phyloP scores from a whole-genome alignment of 768 basidiomycete genomes.

The Psilocybe tampanensis region DNA sequence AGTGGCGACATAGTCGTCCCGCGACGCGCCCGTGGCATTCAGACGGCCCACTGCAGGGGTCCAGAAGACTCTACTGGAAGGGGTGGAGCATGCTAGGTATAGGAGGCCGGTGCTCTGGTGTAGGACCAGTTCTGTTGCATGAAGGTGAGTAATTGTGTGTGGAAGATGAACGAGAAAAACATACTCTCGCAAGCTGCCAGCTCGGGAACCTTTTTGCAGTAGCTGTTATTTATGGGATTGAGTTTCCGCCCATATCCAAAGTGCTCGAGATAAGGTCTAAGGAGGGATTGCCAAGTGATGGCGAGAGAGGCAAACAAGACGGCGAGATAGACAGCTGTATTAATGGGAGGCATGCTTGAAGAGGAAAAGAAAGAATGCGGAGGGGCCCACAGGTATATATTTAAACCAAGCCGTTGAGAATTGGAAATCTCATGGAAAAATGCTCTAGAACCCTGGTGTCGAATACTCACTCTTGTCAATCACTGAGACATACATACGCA shows the following conservation, averaged over 20 bases:
- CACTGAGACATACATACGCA: neutral
- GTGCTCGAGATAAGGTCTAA: constrained; percentile 45
- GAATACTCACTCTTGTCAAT: constrained; percentile 1
- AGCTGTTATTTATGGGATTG: constrained; percentile 44
- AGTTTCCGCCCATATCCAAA: constrained; percentile 49
- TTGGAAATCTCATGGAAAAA: neutral
- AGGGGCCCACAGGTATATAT: neutral
- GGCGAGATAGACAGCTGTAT: constrained; percentile 30
- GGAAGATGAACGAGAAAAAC: constrained; percentile 15
- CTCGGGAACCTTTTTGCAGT: constrained; percentile 53
- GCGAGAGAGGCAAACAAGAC: constrained; percentile 42
- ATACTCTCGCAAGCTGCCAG: constrained; percentile 71
- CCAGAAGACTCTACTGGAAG: constrained; percentile 51
- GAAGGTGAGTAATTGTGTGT: neutral
- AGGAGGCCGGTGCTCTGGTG: constrained; percentile 58
- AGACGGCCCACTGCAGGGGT: constrained; percentile 42
- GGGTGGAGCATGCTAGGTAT: constrained; percentile 66
- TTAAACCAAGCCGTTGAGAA: neutral
- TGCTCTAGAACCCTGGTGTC: neutral
- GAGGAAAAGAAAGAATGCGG: neutral
- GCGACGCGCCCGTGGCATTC: constrained; percentile 40
- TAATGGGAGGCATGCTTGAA: constrained; percentile 4
- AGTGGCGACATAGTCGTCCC: constrained; percentile 58
- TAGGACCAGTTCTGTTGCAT: constrained; percentile 52
- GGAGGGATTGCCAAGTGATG: constrained; percentile 47